A percentile compares a stretch with the other conserved stretches of the same genome.
phyloP scores from a whole-genome alignment of 164 flowering plant species.

The Aristolochia fimbriata region DNA sequence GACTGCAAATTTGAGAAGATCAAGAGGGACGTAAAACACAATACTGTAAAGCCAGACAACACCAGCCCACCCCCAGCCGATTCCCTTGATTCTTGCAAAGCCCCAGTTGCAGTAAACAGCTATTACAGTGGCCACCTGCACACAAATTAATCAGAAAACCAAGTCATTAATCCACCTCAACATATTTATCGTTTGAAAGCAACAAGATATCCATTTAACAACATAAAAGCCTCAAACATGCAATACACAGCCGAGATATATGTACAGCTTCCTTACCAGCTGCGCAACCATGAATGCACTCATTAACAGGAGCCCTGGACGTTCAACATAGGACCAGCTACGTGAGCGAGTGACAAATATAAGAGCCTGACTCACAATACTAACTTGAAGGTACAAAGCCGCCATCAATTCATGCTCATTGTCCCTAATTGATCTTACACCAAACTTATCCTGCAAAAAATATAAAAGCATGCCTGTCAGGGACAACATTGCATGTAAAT shows the following conservation, averaged over 20 bases:
- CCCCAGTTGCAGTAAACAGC: slow-evolving; percentile 96
- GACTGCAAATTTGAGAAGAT: slow-evolving; percentile 60
- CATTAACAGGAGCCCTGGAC: slow-evolving; percentile 70
- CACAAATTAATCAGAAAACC: no score
- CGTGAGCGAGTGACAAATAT: slow-evolving; percentile 94
- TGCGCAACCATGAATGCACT: slow-evolving; percentile 67
- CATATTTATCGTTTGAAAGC: no score
- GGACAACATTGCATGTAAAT: no score
- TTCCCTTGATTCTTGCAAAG: slow-evolving; percentile 70
- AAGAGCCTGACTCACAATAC: slow-evolving; percentile 92
- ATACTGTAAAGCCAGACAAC: slow-evolving; percentile 87
- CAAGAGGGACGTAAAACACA: slow-evolving; percentile 79
- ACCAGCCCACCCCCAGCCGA: slow-evolving; percentile 99
- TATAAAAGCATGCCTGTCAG: background rate
- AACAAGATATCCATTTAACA: background rate
- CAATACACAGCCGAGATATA: background rate
- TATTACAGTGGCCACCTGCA: slow-evolving; percentile 77
- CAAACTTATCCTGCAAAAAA: slow-evolving; percentile 53
- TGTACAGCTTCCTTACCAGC: slow-evolving; percentile 39
- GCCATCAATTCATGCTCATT: slow-evolving; percentile 63
- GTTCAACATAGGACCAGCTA: slow-evolving; percentile 81
- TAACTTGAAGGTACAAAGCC: slow-evolving; percentile 89
- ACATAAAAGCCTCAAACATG: no score
- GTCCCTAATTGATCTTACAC: slow-evolving; percentile 31
- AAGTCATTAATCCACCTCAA: no score